Base-by-base conservation (phyloP, 345 rosid species). In the Balakata baccata region DNA sequence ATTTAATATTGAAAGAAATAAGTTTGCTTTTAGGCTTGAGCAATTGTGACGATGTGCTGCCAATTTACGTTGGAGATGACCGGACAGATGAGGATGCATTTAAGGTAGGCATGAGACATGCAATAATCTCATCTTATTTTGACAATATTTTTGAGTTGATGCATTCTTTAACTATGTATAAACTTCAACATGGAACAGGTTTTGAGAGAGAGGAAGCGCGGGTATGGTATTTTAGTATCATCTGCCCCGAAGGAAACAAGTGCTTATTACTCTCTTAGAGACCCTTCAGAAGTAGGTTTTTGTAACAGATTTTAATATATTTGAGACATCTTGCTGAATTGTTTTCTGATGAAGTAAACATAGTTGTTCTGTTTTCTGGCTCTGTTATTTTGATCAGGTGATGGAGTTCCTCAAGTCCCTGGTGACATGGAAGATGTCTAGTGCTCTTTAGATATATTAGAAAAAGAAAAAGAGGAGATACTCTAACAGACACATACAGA, bases 41-140 rank as follows among this genome's bases (percentile, higher is more conserved):
- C 69, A 82, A 90, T 58, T 75, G 91, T 39, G 89, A 90, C 12
- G 97, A 91, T 14, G 96, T 95, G 69, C 92, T 95, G 47, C 99
- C 99, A 38, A 95, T 95, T 66, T 95, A 95, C 77, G 89, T 95
- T 2, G 98, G 98, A 50, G 98, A 94, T 84, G 98, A 94, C 80
- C 81, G 86, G 74, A 94, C 98, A 60, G 99, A 95, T 69, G 98
- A 95, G 86, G 99, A 95, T 88, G 99, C 99, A 18, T 95, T 95
- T 66, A 88, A 89, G 90, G 98, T 89, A 74, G 49, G 8, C 13
- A 5, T 6, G 56, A 23, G 38, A 23, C 6, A 23, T 5, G 22
- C 57, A 22, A 29, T 29, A 29, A 1, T 29, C 34, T 29, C 34
- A 29, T 29, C 34, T 29, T 29, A 29, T 29, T 29, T 29, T 29